Conservation (phyloP, 192 early-diverging fungal species). For the Backusella circina region DNA sequence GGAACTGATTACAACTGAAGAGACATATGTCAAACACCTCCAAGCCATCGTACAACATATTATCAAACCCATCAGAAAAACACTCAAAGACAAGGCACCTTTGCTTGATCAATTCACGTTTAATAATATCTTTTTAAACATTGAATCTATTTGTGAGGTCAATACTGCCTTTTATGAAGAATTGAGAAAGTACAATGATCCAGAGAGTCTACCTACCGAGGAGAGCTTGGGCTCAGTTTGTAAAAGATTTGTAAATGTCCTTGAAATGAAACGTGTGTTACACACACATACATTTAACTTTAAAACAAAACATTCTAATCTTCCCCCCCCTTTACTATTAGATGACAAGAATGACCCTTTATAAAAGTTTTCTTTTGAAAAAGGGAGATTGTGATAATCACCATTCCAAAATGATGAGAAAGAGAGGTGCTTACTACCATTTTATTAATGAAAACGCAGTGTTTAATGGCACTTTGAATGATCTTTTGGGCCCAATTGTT, state of each 20-base stretch:
- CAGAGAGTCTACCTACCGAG: not conserved
- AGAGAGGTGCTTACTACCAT: not conserved
- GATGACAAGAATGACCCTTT: not conserved
- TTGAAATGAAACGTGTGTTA: slow-evolving; percentile 3
- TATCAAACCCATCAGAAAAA: not conserved
- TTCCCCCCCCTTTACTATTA: not conserved
- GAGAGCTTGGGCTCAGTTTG: not conserved
- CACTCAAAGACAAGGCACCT: not conserved
- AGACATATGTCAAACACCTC: not conserved
- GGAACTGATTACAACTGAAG: not conserved
- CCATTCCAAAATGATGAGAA: not conserved
- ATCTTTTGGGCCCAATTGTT: slow-evolving; percentile 12
- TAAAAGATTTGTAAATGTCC: slow-evolving; percentile 1
- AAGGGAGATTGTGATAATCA: not conserved
- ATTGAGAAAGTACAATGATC: not conserved
- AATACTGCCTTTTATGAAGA: slow-evolving; percentile 50
- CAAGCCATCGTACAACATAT: not conserved
- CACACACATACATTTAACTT: not conserved
- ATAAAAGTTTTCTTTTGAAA: slow-evolving; percentile 3
- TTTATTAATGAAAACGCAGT: not conserved
- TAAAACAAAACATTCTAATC: not conserved
- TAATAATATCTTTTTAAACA: slow-evolving; percentile 52
- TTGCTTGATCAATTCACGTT: slow-evolving; percentile 47
- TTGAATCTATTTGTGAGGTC: slow-evolving; percentile 46
- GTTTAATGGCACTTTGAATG: not conserved